Conservation (phyloP, 768 basidiomycete genomes). For the Suillus paluster region DNA sequence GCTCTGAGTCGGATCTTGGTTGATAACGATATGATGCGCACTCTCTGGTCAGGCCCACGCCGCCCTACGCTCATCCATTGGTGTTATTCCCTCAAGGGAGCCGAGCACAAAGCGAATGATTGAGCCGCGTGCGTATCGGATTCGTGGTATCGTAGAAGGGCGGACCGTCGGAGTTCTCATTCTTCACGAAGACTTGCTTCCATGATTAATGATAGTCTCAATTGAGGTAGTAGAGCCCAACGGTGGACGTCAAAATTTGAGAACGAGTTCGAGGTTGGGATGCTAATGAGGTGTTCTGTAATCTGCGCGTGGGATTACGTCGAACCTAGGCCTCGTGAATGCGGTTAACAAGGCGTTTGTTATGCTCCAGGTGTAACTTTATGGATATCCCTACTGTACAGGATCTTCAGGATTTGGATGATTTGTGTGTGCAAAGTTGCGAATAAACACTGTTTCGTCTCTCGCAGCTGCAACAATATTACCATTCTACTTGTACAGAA, state of each 20-base stretch:
- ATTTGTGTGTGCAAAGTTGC: too few species aligned
- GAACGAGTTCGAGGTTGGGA: neutral
- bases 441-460: too few species aligned
- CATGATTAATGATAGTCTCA: neutral
- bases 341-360: too few species aligned
- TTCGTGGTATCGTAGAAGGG: too few species aligned
- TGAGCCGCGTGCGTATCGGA: too few species aligned
- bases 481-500: too few species aligned
- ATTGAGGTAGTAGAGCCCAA: neutral
- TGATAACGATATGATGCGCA: neutral
- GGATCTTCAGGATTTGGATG: too few species aligned
- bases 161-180: neutral
- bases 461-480: too few species aligned
- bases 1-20: neutral
- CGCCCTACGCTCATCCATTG: neutral
- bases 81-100: conserved; percentile 6
- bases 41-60: neutral
- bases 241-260: neutral
- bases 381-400: too few species aligned
- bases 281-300: neutral
- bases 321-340: too few species aligned
- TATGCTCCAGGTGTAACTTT: too few species aligned
- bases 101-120: neutral
- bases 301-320: too few species aligned
- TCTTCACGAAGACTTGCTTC: neutral